Evolutionary conservation across 129 eudicot species (phyloP).

Genomic region (Chrysanthemum makinoi): DNA sequence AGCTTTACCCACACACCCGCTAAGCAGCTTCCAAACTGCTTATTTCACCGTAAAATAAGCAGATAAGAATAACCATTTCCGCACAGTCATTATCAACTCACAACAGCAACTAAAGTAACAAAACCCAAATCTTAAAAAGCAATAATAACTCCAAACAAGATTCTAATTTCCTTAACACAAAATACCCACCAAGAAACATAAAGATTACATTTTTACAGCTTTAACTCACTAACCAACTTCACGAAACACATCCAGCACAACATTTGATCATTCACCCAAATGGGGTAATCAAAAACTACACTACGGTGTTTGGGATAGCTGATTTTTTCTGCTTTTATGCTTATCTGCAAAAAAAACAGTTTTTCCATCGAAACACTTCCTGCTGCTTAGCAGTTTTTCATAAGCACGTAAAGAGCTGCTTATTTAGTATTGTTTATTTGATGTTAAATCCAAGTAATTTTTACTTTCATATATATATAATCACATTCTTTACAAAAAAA

Average conservation of each 20-base stretch:
- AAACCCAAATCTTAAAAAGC: slow-evolving; percentile 13
- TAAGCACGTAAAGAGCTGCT: too few relatives aligned
- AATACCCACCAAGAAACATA: background rate
- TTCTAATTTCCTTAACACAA: slow-evolving; percentile 6
- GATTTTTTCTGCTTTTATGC: too few relatives aligned
- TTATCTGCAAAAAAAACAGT: too few relatives aligned
- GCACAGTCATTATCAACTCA: background rate
- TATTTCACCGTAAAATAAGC: too few relatives aligned
- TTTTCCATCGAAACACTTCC: too few relatives aligned
- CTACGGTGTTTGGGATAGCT: too few relatives aligned
- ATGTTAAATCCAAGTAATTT: too few relatives aligned
- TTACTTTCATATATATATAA: background rate
- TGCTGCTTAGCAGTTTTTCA: too few relatives aligned
- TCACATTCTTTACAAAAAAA: background rate
- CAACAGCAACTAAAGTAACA: background rate
- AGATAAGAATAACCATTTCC: background rate
- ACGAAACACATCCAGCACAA: too few relatives aligned
- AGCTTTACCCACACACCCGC: too few relatives aligned
- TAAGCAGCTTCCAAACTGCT: too few relatives aligned
- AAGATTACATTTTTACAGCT: background rate
- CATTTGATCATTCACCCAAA: slow-evolving; percentile 5
- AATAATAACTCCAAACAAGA: slow-evolving; percentile 15
- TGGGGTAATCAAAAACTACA: slow-evolving; percentile 16
- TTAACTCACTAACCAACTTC: background rate
- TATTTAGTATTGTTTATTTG: too few relatives aligned